phyloP scores from a whole-genome alignment of 2,329 filamentous ascomycete genomes.

The Trichoderma sp. region DNA sequence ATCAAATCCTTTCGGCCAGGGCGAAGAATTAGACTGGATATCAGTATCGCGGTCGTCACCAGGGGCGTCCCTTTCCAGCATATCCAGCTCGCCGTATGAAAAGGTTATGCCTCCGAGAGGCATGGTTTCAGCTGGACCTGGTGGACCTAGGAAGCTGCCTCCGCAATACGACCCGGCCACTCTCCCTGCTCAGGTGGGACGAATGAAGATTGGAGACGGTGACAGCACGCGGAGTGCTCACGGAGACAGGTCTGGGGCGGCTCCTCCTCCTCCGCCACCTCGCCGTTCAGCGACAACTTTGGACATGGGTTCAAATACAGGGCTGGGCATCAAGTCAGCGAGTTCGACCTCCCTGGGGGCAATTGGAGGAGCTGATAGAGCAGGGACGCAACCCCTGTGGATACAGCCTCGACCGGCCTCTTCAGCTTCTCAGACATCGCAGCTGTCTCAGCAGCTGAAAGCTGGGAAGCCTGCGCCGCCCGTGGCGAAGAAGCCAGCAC shows the following conservation, averaged over 20 bases:
- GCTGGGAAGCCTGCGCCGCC: conserved; percentile 48
- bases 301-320: conserved; percentile 20
- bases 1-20: conserved; percentile 76
- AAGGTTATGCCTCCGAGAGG: conserved; percentile 51
- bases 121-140: conserved; percentile 44
- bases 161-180: conserved; percentile 48
- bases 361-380: conserved; percentile 21
- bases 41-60: conserved; percentile 55
- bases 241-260: conserved; percentile 22
- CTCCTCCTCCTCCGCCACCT: conserved; percentile 47
- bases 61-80: conserved; percentile 52
- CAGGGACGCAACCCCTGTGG: conserved; percentile 30
- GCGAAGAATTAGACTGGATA: conserved; percentile 82
- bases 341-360: conserved; percentile 21
- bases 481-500: conserved; percentile 62
- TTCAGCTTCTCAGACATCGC: conserved; percentile 35
- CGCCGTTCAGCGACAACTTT: conserved; percentile 38
- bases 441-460: conserved; percentile 32
- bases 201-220: conserved; percentile 44
- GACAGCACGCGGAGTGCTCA: conserved; percentile 22
- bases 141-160: conserved; percentile 50
- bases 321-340: conserved; percentile 13
- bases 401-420: conserved; percentile 34
- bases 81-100: conserved; percentile 59
- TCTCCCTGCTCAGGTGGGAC: conserved; percentile 46